phyloP scores from a whole-genome alignment of 129 eudicot species.

The Mikania micrantha region DNA sequence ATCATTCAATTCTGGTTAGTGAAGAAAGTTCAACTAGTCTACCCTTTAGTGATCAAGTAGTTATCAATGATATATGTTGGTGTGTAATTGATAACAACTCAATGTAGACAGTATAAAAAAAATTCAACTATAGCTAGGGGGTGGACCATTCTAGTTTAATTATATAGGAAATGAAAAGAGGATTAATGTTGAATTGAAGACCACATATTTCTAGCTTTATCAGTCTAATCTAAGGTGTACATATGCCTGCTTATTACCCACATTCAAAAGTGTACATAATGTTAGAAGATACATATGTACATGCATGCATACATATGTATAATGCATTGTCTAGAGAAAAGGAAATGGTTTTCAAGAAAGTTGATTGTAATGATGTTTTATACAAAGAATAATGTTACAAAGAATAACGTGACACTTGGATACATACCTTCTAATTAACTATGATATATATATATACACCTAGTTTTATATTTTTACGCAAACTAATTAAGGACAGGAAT shows the following conservation, averaged over 20 bases:
- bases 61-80: constrained; percentile 16
- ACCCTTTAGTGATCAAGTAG: constrained; percentile 20
- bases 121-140: constrained; percentile 11
- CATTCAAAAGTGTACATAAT: background rate
- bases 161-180: constrained; percentile 16
- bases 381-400: too few relatives aligned
- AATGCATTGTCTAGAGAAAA: background rate
- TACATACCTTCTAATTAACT: too few relatives aligned
- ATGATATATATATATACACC: too few relatives aligned
- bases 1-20: constrained; percentile 19
- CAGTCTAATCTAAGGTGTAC: constrained; percentile 21
- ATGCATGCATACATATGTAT: background rate
- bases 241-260: constrained; percentile 29
- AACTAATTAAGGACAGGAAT: too few relatives aligned
- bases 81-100: constrained; percentile 17
- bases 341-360: too few relatives aligned
- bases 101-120: background rate
- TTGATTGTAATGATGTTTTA: too few relatives aligned
- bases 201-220: constrained; percentile 28
- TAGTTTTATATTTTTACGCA: too few relatives aligned
- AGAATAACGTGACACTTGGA: too few relatives aligned
- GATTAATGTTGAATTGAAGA: constrained; percentile 28
- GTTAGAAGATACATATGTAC: background rate
- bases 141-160: constrained; percentile 31
- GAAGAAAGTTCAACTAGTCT: constrained; percentile 21